Base-by-base conservation (phyloP, 2,329 filamentous ascomycete genomes). In the Coleophoma eucalyptorum region DNA sequence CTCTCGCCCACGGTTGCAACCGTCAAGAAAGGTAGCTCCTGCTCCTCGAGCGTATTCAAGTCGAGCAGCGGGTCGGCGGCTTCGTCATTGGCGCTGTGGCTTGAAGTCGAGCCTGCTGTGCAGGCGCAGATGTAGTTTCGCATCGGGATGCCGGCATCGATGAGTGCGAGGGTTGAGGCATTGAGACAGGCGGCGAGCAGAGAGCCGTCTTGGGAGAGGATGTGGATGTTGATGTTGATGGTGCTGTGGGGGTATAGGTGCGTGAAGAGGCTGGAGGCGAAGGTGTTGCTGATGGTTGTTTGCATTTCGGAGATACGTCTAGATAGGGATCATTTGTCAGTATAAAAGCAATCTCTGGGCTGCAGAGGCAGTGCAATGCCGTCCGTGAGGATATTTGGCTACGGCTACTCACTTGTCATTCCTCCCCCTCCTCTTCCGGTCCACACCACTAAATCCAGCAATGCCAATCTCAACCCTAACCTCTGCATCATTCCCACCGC, bases 131-230 rank as follows among this genome's bases (percentile, higher is more conserved):
- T 81, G 66, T 97, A 95, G 65, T 96, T 90, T 3, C 85, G 84
- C 92, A 97, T 97, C 20, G 94, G 94, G 18, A 99, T 87, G 48
- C 94, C 94, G 1, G 94, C 94, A 66, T 99, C 94, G 55, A 97
- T 86, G 19, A 97, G 82, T 0, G 94, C 94, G 12, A 99, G 81
- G 0, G 93, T 96, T 0, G 89, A 83, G 4, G 94, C 94, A 64
- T 99, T 99, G 60, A 97, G 77, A 43, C 93, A 90, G 0, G 91
- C 88, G 0, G 93, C 91, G 18, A 99, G 84, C 3, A 97, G 79
- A 1, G 89, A 92, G 26, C 94, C 94, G 67, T 99, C 94, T 59
- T 95, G 86, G 0, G 87, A 89, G 42, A 99, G 83, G 34, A 99
- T 84, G 67, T 96, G 90, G 2, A 99, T 79, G 20, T 87, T 86